These are phyloP conservation scores for Colletotrichum navitas DNA, from an alignment of 2,329 filamentous ascomycete species.

Conservation along the genomic window DNA sequence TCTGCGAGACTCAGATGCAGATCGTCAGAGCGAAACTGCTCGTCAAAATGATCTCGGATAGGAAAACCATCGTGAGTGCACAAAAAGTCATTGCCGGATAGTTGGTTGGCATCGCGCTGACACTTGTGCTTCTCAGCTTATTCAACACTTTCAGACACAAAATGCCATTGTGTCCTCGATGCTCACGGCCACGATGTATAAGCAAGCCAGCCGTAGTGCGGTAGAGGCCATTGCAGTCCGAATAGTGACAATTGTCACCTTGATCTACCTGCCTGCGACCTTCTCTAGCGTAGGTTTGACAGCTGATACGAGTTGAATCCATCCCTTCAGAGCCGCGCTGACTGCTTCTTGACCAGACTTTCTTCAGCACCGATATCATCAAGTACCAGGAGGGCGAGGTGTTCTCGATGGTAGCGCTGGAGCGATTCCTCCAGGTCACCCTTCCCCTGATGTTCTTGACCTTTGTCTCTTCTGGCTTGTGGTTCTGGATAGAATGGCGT, in stretches of 20 bases:
- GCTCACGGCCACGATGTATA: conserved; percentile 45
- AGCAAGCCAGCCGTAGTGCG: conserved; percentile 48
- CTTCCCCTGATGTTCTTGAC: conserved; percentile 28
- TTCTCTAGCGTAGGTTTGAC: conserved; percentile 36
- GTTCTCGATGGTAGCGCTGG: conserved; percentile 3
- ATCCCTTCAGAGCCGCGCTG: not conserved
- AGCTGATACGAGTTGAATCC: too few species aligned
- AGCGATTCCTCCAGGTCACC: conserved; percentile 25
- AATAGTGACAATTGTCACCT: conserved; percentile 48
- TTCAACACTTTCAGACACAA: conserved; percentile 52
- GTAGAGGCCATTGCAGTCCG: conserved; percentile 46
- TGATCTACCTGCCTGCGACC: conserved; percentile 45
- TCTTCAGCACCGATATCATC: conserved; percentile 31
- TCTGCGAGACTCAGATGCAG: conserved; percentile 28
- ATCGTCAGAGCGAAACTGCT: conserved; percentile 2
- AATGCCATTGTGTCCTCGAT: conserved; percentile 37
- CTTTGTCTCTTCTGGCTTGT: conserved; percentile 8
- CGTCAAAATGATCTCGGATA: conserved; percentile 3
- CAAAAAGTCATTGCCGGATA: not conserved
- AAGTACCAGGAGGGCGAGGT: conserved; percentile 11
- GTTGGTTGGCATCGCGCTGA: not conserved
- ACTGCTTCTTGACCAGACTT: conserved; percentile 1
- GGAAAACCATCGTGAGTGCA: conserved; percentile 22
- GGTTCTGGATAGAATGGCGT: conserved; percentile 23
- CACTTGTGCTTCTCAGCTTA: conserved; percentile 44